Evolutionary conservation across 2,329 filamentous ascomycete species (phyloP).

Genomic region (Fusarium lateritium): DNA sequence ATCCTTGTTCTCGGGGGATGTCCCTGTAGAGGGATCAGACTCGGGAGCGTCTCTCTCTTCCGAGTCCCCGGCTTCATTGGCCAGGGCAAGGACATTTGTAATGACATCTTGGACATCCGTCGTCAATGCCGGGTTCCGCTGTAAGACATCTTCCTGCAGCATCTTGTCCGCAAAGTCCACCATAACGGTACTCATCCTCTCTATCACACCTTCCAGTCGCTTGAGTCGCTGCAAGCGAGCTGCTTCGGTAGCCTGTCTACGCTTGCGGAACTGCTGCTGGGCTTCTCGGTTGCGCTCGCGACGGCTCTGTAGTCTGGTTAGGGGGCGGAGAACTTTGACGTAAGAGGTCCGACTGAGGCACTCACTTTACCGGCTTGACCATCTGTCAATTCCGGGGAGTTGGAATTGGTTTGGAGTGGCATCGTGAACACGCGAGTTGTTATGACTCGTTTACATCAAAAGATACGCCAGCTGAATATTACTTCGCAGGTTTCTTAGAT

Average conservation of each 20-base stretch:
- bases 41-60: not conserved
- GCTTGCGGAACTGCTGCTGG: slow-evolving; percentile 25
- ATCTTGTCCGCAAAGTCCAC: slow-evolving; percentile 22
- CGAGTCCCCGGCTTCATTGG: slow-evolving; percentile 13
- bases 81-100: slow-evolving; percentile 1
- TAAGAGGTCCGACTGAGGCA: not conserved
- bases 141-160: slow-evolving; percentile 9
- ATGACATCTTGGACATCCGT: slow-evolving; percentile 12
- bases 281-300: slow-evolving; percentile 28
- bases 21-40: not conserved
- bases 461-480: too few relatives aligned
- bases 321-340: not conserved
- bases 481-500: not conserved
- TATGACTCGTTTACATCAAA: slow-evolving; percentile 6
- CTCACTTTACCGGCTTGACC: slow-evolving; percentile 15
- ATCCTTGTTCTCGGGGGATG: not conserved
- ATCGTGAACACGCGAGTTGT: not conserved
- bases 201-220: slow-evolving; percentile 14
- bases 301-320: slow-evolving; percentile 5
- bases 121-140: slow-evolving; percentile 6
- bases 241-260: slow-evolving; percentile 12
- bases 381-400: not conserved
- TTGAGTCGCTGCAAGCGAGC: slow-evolving; percentile 12
- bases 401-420: not conserved
- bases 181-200: slow-evolving; percentile 22